phyloP scores from a whole-genome alignment of 805 yeast species.

The Suhomyces emberorum region DNA sequence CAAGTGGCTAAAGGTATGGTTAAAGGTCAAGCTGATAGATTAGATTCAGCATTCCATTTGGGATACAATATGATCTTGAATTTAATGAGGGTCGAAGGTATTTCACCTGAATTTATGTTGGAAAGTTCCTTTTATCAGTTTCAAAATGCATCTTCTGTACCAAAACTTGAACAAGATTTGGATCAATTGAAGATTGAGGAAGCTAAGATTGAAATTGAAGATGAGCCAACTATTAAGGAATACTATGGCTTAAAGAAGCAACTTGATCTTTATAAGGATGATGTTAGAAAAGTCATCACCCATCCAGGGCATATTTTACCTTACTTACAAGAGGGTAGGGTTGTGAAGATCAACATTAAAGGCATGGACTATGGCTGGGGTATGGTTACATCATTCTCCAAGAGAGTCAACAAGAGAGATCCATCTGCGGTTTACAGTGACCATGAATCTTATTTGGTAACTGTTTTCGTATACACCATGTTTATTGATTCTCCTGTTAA shows the following conservation, averaged over 20 bases:
- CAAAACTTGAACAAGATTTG: conserved; percentile 69
- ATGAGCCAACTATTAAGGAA: conserved; percentile 70
- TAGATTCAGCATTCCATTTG: conserved; percentile 95
- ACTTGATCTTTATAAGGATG: conserved; percentile 65
- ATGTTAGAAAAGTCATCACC: conserved; percentile 75
- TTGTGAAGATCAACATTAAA: conserved; percentile 63
- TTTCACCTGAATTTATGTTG: conserved; percentile 96
- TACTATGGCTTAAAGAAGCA: conserved; percentile 80
- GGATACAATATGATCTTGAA: conserved; percentile 97
- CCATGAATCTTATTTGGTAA: conserved; percentile 86
- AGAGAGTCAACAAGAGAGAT: conserved; percentile 63
- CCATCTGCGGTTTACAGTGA: conserved; percentile 61
- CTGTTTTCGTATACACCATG: conserved; percentile 76
- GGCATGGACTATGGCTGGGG: conserved; percentile 93
- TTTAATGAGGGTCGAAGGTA: conserved; percentile 95
- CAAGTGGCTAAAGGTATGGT: conserved; percentile 99
- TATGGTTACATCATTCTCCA: conserved; percentile 71
- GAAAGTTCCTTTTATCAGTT: conserved; percentile 93
- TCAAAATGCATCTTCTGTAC: conserved; percentile 90
- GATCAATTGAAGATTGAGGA: conserved; percentile 50
- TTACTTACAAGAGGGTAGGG: conserved; percentile 86
- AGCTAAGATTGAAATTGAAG: conserved; percentile 54
- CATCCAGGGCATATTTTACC: conserved; percentile 87
- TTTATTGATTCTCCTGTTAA: conserved; percentile 82
- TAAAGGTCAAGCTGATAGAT: conserved; percentile 95